Percentiles rank a stretch among this genome's conserved stretches.
phyloP scores from a whole-genome alignment of 257 asterid species.

The Ehretia macrophylla region DNA sequence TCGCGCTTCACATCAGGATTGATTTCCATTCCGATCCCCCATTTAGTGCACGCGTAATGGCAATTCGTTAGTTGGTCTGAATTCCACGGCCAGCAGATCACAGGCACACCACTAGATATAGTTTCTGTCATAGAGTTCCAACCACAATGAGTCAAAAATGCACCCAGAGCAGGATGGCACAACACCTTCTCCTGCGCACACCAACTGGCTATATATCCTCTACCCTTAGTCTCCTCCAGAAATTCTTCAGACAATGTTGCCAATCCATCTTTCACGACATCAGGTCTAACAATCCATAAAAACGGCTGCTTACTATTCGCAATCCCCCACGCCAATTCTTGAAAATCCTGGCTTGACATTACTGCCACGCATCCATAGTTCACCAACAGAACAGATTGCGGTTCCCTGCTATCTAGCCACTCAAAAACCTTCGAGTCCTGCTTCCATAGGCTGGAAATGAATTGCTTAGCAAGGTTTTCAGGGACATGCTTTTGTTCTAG shows the following conservation, averaged over 20 bases:
- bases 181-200: not conserved
- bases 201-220: conserved; percentile 20
- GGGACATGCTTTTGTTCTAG: conserved; percentile 3
- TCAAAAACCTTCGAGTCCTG: conserved; percentile 33
- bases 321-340: conserved; percentile 59
- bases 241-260: conserved; percentile 25
- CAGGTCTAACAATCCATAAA: conserved; percentile 51
- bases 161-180: not conserved
- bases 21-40: conserved; percentile 10
- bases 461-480: not conserved
- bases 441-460: conserved; percentile 32
- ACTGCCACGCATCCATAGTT: conserved; percentile 55
- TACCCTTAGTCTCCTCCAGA: conserved; percentile 35
- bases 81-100: not conserved
- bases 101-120: not conserved
- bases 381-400: conserved; percentile 42
- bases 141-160: not conserved
- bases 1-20: conserved; percentile 1
- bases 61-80: conserved; percentile 6
- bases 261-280: conserved; percentile 34
- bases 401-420: conserved; percentile 37
- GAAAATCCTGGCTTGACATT: conserved; percentile 34
- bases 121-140: conserved; percentile 2
- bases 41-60: not conserved
- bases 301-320: conserved; percentile 40